Evolutionary conservation across 2,329 filamentous ascomycete species (phyloP), one percentile per base, ranked within the genome.

Genomic region (Beauveria bassiana): DNA sequence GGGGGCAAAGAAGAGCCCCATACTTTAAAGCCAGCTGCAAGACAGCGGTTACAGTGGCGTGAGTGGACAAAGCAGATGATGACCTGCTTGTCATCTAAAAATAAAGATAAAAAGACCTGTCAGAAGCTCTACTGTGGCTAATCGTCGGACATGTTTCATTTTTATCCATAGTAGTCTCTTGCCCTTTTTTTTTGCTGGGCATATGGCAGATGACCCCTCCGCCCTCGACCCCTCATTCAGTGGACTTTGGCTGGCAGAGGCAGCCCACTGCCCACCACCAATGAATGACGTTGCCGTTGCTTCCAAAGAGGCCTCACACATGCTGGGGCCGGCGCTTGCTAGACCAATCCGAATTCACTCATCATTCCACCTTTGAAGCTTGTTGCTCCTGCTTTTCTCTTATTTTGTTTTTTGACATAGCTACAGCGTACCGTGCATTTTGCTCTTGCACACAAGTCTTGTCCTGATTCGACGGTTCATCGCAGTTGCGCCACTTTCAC

Each of bases 241-340:
- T 42, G 45, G 45, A 16, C 45, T 46, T n/a, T 22, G 10, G 18
- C 28, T 5, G 50, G 31, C 42, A 46, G 26, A 34, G 24, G 12
- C 10, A 26, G 22, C 28, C n/a, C 28, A 20, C 55, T 45, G 26
- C 43, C 55, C 28, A 20, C 55, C 55, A 26, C 43, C 55, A 47
- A 58, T 42, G 28, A 58, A 58, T 58, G 55, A 58, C 55, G 55
- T 58, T 58, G 45, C 22, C 20, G 34, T 20, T 42, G 28, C 14
- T 20, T 50, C 16, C 9, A 49, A 58, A 50, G 55, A 58, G 55
- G 55, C 55, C 55, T 58, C 55, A 56, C 55, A 56, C 42, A 16
- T 18, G 16, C 20, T 5, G 31, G 53, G 28, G 7, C 26, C 18
- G n/a, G 58, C 58, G 58, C 58, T 61, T 61, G 42, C 50, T 54